Percentiles rank a stretch among this genome's conserved stretches.
Evolutionary conservation across 1,284 basidiomycete species (phyloP).

Genomic region (Anthracocystis panici-leucophaei): DNA sequence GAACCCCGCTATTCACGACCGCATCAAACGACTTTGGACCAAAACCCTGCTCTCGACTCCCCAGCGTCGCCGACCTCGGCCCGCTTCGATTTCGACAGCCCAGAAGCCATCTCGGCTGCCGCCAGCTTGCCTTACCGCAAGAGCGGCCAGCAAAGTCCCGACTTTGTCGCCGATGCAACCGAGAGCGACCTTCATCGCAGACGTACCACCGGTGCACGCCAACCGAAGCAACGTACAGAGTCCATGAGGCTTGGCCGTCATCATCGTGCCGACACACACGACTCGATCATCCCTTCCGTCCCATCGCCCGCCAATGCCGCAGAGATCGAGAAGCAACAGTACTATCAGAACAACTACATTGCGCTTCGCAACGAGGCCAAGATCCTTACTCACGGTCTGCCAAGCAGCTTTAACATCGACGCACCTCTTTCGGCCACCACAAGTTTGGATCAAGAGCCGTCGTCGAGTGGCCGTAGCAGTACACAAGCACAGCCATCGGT

Average conservation of each 20-base stretch:
- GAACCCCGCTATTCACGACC: constrained; percentile 50
- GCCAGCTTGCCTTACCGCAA: constrained; percentile 30
- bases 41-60: background rate
- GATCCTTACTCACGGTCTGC: constrained; percentile 34
- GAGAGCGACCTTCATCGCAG: constrained; percentile 44
- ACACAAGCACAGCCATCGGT: constrained; percentile 38
- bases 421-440: constrained; percentile 40
- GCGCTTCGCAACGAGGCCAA: constrained; percentile 46
- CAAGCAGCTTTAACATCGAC: constrained; percentile 29
- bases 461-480: constrained; percentile 40
- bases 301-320: constrained; percentile 21
- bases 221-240: constrained; percentile 26
- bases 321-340: constrained; percentile 51
- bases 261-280: constrained; percentile 49
- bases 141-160: constrained; percentile 17
- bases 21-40: constrained; percentile 21
- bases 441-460: constrained; percentile 36
- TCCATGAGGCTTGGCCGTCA: constrained; percentile 43
- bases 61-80: constrained; percentile 10
- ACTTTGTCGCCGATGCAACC: constrained; percentile 17
- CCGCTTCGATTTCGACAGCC: constrained; percentile 14
- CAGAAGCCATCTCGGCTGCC: constrained; percentile 25
- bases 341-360: constrained; percentile 53
- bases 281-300: constrained; percentile 35
- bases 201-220: constrained; percentile 38